These are phyloP conservation scores for Debaryomycetaceae sp. DNA, from an alignment of 1,139 yeast species.

Conservation along the genomic window DNA sequence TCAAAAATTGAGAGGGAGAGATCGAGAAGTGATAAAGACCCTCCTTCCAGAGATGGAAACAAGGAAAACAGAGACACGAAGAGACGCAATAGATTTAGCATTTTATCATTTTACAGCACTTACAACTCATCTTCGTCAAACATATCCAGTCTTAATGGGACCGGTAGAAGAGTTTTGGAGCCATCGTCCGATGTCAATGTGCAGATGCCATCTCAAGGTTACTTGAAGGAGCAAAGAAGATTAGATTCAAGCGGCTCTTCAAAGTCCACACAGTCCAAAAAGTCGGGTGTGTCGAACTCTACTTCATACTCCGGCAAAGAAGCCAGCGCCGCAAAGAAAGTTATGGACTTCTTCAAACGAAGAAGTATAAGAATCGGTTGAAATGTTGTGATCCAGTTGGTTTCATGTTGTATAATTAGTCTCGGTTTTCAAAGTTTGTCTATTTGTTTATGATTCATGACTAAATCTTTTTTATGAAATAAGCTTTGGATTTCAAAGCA, in stretches of 20 bases:
- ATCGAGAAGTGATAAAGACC: not conserved
- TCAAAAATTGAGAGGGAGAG: not conserved
- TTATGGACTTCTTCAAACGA: constrained; percentile 78
- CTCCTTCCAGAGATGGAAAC: constrained; percentile 11
- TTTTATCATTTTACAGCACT: constrained; percentile 48
- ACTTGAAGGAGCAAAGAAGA: constrained; percentile 14
- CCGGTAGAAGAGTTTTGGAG: constrained; percentile 35
- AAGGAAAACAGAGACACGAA: constrained; percentile 32
- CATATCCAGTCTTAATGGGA: constrained; percentile 10
- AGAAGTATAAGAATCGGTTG: constrained; percentile 52
- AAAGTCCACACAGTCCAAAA: constrained; percentile 11
- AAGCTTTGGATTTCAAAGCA: not conserved
- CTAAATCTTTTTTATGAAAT: not conserved
- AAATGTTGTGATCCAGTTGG: not conserved
- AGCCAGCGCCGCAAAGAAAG: constrained; percentile 72
- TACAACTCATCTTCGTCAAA: constrained; percentile 22
- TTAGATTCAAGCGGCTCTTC: constrained; percentile 14
- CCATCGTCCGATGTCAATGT: constrained; percentile 36
- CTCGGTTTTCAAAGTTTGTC: not conserved
- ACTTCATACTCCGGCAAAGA: constrained; percentile 37
- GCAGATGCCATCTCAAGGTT: constrained; percentile 2
- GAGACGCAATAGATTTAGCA: constrained; percentile 49
- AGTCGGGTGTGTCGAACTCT: constrained; percentile 11
- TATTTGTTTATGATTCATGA: not conserved
- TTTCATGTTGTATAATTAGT: not conserved